These are phyloP conservation scores for Gnetum montanum DNA, from an alignment of 75 land plant genomes.

Conservation along the genomic window DNA sequence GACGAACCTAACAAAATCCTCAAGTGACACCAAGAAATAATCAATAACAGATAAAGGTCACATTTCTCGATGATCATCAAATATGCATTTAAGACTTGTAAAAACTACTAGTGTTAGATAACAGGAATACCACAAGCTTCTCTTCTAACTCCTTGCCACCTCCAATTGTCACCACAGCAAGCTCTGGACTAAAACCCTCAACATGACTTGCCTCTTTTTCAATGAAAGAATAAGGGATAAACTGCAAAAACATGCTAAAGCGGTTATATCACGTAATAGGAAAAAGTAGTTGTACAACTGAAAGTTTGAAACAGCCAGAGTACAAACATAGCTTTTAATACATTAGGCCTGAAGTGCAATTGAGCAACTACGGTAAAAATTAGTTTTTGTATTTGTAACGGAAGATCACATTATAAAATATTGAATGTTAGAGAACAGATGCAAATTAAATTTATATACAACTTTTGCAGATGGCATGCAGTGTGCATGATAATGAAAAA, in stretches of 20 bases:
- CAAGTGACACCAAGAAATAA: slow-evolving; percentile 14
- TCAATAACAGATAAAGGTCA: background rate
- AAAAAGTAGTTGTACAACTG: background rate
- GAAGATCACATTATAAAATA: no score
- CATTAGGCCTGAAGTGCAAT: no score
- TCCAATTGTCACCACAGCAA: slow-evolving; percentile 93
- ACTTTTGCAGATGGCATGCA: no score
- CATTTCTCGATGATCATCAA: background rate
- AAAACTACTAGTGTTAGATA: no score
- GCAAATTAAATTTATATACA: no score
- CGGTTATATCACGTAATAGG: background rate
- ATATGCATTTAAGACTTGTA: background rate
- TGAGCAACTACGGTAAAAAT: no score
- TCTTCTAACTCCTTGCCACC: slow-evolving; percentile 99
- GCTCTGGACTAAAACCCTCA: slow-evolving; percentile 97
- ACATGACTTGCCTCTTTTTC: slow-evolving; percentile 99
- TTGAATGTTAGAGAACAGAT: no score
- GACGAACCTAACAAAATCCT: slow-evolving; percentile 78
- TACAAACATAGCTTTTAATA: background rate
- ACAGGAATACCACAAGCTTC: slow-evolving; percentile 67
- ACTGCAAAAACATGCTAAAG: slow-evolving; percentile 37
- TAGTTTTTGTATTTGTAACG: no score
- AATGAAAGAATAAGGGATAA: slow-evolving; percentile 96
- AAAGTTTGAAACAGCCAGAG: background rate
- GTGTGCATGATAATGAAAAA: no score